Conservation (phyloP, 495 filamentous ascomycete genomes). For the Tuber magnatum region DNA sequence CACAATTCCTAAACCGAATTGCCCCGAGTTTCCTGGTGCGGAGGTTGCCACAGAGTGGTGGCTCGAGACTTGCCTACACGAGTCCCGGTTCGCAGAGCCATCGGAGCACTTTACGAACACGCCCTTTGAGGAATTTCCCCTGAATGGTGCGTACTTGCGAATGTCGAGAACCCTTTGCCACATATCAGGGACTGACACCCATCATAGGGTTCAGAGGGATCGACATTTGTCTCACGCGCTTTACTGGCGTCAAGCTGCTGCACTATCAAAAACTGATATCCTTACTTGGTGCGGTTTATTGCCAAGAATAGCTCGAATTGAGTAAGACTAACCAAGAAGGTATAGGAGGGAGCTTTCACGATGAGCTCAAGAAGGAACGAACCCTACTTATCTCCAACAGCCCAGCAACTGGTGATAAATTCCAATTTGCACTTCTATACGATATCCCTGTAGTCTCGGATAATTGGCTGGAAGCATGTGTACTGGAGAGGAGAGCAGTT, state of each 20-base stretch:
- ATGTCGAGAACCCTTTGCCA: background rate
- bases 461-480: conserved; percentile 77
- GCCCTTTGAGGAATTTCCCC: conserved; percentile 63
- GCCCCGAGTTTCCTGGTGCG: conserved; percentile 46
- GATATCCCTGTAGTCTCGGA: conserved; percentile 67
- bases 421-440: conserved; percentile 64
- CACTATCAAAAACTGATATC: conserved; percentile 69
- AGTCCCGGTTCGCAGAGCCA: conserved; percentile 64
- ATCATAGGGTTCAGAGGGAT: conserved; percentile 56
- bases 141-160: conserved; percentile 48
- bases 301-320: background rate
- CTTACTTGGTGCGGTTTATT: conserved; percentile 55
- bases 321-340: conserved; percentile 5
- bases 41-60: conserved; percentile 78
- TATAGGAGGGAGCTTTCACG: conserved; percentile 34
- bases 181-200: background rate
- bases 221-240: conserved; percentile 70
- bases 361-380: conserved; percentile 26
- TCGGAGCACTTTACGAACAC: conserved; percentile 61
- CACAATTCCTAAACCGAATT: conserved; percentile 42
- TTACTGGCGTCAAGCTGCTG: conserved; percentile 73
- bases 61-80: conserved; percentile 77
- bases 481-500: conserved; percentile 52
- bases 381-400: conserved; percentile 32
- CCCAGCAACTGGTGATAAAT: conserved; percentile 59